A percentile compares a stretch with the other conserved stretches of the same genome.
phyloP scores from a whole-genome alignment of 2,329 filamentous ascomycete species.

The Metarhizium rileyi region DNA sequence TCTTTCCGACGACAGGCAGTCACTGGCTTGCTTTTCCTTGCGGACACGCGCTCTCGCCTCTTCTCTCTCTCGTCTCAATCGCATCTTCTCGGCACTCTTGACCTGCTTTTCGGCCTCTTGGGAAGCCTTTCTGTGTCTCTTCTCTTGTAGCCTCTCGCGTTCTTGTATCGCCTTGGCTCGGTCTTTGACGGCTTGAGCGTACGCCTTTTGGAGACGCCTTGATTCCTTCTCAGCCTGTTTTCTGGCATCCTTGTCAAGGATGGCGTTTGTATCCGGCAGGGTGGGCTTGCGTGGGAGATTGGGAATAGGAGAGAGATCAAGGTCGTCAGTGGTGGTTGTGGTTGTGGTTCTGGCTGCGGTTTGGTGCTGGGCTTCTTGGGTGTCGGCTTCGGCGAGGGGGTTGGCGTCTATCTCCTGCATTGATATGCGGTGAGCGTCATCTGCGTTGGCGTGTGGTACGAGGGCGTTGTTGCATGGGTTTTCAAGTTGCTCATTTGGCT shows the following conservation, averaged over 20 bases:
- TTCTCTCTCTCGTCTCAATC: constrained; percentile 21
- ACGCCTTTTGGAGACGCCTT: constrained; percentile 50
- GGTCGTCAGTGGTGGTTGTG: not conserved
- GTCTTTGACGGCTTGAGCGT: constrained; percentile 57
- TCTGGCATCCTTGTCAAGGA: constrained; percentile 53
- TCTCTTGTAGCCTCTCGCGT: constrained; percentile 49
- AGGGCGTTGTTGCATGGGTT: not conserved
- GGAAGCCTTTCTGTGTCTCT: constrained; percentile 36
- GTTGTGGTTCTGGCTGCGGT: not conserved
- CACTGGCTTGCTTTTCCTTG: constrained; percentile 16
- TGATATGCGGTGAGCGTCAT: constrained; percentile 13
- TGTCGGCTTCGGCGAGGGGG: constrained; percentile 17
- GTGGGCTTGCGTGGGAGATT: constrained; percentile 36
- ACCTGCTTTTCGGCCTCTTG: constrained; percentile 31
- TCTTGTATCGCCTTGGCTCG: constrained; percentile 55
- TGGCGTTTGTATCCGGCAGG: constrained; percentile 44
- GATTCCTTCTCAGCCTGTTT: constrained; percentile 63
- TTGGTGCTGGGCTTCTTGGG: not conserved
- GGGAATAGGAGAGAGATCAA: constrained; percentile 33
- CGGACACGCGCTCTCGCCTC: constrained; percentile 19
- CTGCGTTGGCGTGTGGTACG: not conserved
- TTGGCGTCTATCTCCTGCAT: constrained; percentile 29
- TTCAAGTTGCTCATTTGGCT: not conserved
- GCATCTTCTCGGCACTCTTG: constrained; percentile 31
- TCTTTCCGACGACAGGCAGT: not conserved